Evolutionary conservation across 306 rosid genomes (phyloP).

Genomic region (Gillenia trifoliata): DNA sequence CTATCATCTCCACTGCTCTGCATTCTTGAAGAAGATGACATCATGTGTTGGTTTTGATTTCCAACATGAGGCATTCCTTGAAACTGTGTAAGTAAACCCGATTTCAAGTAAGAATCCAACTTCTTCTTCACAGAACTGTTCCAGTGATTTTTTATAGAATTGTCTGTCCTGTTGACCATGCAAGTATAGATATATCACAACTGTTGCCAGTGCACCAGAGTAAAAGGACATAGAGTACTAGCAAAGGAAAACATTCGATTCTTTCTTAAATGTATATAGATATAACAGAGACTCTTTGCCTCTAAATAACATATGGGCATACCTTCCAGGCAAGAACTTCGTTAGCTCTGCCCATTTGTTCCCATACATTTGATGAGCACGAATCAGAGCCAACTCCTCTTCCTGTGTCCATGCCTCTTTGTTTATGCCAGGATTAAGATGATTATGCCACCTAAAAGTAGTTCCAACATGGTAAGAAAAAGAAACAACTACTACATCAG

Average conservation of each 20-base stretch:
- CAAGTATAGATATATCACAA: conserved; percentile 20
- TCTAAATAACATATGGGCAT: conserved; percentile 7
- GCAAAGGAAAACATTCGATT: neutral
- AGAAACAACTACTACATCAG: neutral
- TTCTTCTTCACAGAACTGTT: conserved; percentile 98
- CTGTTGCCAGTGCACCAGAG: neutral
- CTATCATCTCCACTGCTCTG: conserved; percentile 68
- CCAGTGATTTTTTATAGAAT: conserved; percentile 98
- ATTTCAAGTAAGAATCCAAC: conserved; percentile 92
- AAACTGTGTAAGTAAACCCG: conserved; percentile 73
- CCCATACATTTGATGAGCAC: conserved; percentile 89
- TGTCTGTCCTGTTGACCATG: conserved; percentile 90
- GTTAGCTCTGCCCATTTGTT: conserved; percentile 98
- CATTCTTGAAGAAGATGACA: conserved; percentile 59
- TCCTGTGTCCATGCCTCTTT: conserved; percentile 99
- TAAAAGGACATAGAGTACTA: neutral
- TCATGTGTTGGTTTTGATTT: conserved; percentile 45
- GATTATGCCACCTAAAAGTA: conserved; percentile 91
- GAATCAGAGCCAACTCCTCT: conserved; percentile 88
- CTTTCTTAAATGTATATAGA: neutral
- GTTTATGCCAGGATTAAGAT: conserved; percentile 93
- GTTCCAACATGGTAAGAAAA: conserved; percentile 11
- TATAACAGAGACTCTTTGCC: neutral
- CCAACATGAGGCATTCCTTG: conserved; percentile 56
- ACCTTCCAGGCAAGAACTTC: conserved; percentile 96